These are phyloP conservation scores for Taphrina populina DNA, from an alignment of 1,139 yeast species.

Conservation along the genomic window DNA sequence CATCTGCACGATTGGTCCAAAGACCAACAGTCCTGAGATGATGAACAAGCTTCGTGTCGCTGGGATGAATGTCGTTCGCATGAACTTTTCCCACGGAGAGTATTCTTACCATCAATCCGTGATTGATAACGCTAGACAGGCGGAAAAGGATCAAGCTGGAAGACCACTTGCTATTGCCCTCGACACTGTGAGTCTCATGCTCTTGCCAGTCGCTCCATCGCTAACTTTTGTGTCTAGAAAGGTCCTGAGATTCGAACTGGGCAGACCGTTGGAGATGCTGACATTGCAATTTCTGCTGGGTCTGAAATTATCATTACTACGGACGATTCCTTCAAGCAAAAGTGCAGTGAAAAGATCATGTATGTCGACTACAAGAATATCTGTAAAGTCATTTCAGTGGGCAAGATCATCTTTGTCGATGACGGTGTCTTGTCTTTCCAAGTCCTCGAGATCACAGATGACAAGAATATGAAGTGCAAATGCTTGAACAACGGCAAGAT, in stretches of 20 bases:
- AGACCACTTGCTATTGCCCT: constrained; percentile 98
- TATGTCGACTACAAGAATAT: constrained; percentile 92
- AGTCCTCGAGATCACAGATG: constrained; percentile 79
- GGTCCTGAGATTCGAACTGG: constrained; percentile 99
- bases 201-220: not conserved
- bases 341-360: constrained; percentile 77
- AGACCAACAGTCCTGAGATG: constrained; percentile 85
- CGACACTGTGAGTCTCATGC: constrained; percentile 68
- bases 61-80: constrained; percentile 94
- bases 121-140: constrained; percentile 90
- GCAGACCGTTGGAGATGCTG: constrained; percentile 73
- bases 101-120: constrained; percentile 94
- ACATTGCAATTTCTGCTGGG: constrained; percentile 72
- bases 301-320: constrained; percentile 94
- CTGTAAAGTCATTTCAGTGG: constrained; percentile 83
- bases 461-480: constrained; percentile 74
- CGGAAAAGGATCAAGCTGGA: constrained; percentile 85
- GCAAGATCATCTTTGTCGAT: constrained; percentile 88
- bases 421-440: constrained; percentile 97
- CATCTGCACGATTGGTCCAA: constrained; percentile 98
- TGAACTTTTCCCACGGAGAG: constrained; percentile 98
- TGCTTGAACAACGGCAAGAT: constrained; percentile 93
- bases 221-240: constrained; percentile 48
- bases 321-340: constrained; percentile 70
- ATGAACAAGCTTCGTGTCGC: constrained; percentile 89